Conservation (phyloP, 768 basidiomycete species). For the Russula virescens region DNA sequence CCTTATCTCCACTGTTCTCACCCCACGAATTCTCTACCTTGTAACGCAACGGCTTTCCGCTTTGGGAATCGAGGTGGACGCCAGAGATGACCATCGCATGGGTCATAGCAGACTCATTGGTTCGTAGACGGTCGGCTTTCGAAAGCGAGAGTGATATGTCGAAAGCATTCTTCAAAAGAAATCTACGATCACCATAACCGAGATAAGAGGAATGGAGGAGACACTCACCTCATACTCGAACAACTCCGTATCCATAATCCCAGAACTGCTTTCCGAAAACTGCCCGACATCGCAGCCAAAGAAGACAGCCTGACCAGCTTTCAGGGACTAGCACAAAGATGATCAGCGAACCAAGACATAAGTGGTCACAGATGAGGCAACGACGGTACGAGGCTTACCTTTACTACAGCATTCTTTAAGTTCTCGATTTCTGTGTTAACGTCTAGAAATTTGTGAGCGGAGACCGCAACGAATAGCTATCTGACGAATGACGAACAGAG, state of each 20-base stretch:
- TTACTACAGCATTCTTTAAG: conserved; percentile 77
- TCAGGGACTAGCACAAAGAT: conserved; percentile 39
- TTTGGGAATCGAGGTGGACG: conserved; percentile 71
- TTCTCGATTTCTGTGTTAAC: conserved; percentile 83
- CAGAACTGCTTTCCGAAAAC: conserved; percentile 58
- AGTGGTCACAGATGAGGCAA: neutral
- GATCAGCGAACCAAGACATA: neutral
- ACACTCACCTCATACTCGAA: conserved; percentile 70
- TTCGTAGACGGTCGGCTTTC: conserved; percentile 80
- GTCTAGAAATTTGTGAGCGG: conserved; percentile 41
- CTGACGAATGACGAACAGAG: conserved; percentile 64
- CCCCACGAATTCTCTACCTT: conserved; percentile 98
- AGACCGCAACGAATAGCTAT: neutral
- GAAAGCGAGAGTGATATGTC: conserved; percentile 72
- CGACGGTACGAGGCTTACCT: conserved; percentile 36
- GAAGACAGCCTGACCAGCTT: conserved; percentile 85
- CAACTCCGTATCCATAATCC: conserved; percentile 83
- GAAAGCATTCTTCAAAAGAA: conserved; percentile 60
- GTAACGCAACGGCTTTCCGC: conserved; percentile 79
- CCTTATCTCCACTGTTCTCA: conserved; percentile 66
- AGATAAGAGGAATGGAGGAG: neutral
- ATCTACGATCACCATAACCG: neutral
- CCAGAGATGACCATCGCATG: conserved; percentile 95
- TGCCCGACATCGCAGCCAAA: conserved; percentile 97
- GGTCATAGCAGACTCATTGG: conserved; percentile 86